Evolutionary conservation across 2,329 filamentous ascomycete genomes (phyloP).

Genomic region (Phialocephala sp.): DNA sequence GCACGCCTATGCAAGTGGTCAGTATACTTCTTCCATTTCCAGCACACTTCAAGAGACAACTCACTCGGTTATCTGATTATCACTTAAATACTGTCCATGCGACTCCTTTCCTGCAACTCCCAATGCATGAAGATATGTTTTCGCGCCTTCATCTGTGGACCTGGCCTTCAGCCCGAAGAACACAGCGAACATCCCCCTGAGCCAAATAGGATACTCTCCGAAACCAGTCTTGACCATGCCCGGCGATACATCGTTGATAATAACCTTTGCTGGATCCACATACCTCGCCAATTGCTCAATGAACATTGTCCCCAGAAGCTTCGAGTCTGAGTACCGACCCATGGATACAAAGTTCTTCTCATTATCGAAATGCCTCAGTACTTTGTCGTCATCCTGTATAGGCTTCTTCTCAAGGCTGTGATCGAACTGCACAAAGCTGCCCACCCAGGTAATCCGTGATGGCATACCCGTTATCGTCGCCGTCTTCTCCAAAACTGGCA

Average conservation of each 20-base stretch:
- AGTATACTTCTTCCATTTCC: background rate
- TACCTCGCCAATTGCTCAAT: constrained; percentile 11
- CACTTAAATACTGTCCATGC: constrained; percentile 35
- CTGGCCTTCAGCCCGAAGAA: constrained; percentile 18
- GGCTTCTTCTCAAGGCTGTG: constrained; percentile 20
- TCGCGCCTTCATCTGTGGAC: constrained; percentile 15
- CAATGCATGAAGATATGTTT: constrained; percentile 19
- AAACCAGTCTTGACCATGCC: constrained; percentile 23
- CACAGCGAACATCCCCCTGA: constrained; percentile 14
- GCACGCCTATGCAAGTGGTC: constrained; percentile 9
- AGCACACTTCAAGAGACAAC: constrained; percentile 6
- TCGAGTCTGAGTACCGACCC: constrained; percentile 22
- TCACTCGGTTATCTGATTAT: constrained; percentile 31
- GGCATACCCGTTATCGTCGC: constrained; percentile 12
- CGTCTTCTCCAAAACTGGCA: constrained; percentile 32
- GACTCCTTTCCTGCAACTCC: constrained; percentile 29
- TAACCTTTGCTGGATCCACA: constrained; percentile 15
- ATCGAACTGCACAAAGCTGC: constrained; percentile 24
- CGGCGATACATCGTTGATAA: constrained; percentile 24
- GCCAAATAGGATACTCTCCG: constrained; percentile 19
- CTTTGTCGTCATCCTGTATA: background rate
- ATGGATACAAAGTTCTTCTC: constrained; percentile 2
- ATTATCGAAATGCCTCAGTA: constrained; percentile 19
- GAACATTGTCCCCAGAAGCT: constrained; percentile 22
- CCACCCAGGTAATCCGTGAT: constrained; percentile 17